A percentile compares a stretch with the other conserved stretches of the same genome.
These are phyloP conservation scores for Plasmodium cynomolgi DNA, from an alignment of 169 alveolate species.

Conservation along the genomic window DNA sequence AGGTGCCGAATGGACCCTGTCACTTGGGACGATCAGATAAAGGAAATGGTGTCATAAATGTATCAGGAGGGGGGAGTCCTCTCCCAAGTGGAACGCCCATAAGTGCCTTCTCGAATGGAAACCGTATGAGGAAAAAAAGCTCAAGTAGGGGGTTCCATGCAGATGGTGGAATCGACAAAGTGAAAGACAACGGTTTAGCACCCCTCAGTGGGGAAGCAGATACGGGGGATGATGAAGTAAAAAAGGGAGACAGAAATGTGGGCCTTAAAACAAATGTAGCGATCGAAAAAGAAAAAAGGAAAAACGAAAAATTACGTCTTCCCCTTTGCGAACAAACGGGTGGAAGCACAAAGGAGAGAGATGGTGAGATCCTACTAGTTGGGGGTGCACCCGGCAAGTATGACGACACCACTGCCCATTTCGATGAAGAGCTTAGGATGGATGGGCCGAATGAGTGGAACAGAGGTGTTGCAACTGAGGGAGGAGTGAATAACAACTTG, in stretches of 20 bases:
- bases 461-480: neutral
- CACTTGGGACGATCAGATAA: neutral
- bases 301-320: neutral
- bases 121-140: neutral
- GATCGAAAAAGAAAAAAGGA: neutral
- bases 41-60: neutral
- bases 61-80: neutral
- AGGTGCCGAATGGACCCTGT: neutral
- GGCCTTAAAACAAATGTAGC: neutral
- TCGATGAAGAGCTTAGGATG: neutral
- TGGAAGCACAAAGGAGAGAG: neutral
- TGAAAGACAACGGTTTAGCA: neutral
- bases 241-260: neutral
- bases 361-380: neutral
- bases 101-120: neutral
- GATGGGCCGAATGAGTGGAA: neutral
- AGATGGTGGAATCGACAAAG: neutral
- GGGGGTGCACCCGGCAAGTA: neutral
- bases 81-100: neutral
- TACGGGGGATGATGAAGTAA: neutral
- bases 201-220: neutral
- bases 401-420: neutral
- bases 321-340: neutral
- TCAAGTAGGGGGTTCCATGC: neutral
- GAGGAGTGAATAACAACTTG: neutral